A percentile compares a stretch with the other conserved stretches of the same genome.
Evolutionary conservation across 1,284 basidiomycete species (phyloP).

Genomic region (Sporisorium reilianum): DNA sequence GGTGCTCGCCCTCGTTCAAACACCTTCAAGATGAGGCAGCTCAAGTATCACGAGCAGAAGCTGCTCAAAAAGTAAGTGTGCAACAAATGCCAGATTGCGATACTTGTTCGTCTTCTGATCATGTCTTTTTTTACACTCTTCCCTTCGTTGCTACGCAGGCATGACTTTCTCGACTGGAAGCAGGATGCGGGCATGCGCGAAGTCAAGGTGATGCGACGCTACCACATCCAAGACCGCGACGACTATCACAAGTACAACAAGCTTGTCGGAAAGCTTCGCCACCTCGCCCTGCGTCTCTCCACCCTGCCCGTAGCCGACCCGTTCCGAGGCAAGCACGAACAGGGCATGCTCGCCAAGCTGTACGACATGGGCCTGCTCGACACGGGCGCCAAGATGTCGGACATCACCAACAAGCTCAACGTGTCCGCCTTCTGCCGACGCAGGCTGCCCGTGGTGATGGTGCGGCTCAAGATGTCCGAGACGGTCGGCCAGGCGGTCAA

Average conservation of each 20-base stretch:
- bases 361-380: conserved; percentile 95
- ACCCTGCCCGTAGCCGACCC: conserved; percentile 90
- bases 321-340: conserved; percentile 86
- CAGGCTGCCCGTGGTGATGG: conserved; percentile 91
- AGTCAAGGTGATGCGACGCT: conserved; percentile 93
- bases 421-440: conserved; percentile 94
- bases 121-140: neutral
- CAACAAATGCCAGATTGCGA: no score
- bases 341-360: conserved; percentile 88
- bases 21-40: conserved; percentile 60
- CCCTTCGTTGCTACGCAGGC: conserved; percentile 42
- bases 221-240: conserved; percentile 79
- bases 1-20: neutral
- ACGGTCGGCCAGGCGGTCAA: conserved; percentile 96
- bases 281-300: conserved; percentile 87
- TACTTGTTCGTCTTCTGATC: neutral
- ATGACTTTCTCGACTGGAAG: conserved; percentile 83
- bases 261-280: conserved; percentile 87
- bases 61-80: conserved; percentile 69
- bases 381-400: conserved; percentile 72
- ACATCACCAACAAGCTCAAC: conserved; percentile 81
- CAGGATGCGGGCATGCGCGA: conserved; percentile 92
- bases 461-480: conserved; percentile 93
- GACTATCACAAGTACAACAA: conserved; percentile 99
- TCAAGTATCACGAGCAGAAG: conserved; percentile 68